Evolutionary conservation across 495 filamentous ascomycete genomes (phyloP).

Genomic region (Pyrenula aspistea): DNA sequence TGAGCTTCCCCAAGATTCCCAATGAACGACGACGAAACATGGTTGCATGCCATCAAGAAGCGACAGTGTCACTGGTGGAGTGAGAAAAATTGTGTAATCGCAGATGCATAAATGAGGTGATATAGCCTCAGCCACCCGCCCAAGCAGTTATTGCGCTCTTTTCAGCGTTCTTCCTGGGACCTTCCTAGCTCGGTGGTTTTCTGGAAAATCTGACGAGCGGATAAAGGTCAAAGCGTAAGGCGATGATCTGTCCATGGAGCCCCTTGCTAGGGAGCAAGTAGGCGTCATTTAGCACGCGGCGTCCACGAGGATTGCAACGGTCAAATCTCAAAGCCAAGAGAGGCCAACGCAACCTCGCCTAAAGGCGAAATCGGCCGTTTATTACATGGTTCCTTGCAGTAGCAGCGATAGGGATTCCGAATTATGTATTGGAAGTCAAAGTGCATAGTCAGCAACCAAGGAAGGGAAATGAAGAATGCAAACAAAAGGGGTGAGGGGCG

Average conservation of each 20-base stretch:
- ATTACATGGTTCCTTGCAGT: no score
- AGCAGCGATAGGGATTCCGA: no score
- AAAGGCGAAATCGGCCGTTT: no score
- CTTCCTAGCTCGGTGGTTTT: no score
- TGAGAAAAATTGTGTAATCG: no score
- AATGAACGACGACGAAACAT: no score
- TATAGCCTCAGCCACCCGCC: no score
- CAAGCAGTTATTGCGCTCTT: no score
- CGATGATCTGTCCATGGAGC: background rate
- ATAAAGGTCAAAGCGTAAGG: background rate
- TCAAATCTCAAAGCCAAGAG: background rate
- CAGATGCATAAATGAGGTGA: no score
- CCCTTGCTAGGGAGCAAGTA: background rate
- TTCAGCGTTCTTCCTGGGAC: background rate
- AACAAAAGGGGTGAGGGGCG: background rate
- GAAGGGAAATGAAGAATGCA: background rate
- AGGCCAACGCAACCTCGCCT: background rate
- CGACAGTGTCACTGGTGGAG: no score
- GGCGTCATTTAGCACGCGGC: background rate
- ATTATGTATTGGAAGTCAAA: background rate
- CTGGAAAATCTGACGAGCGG: background rate
- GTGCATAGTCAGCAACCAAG: background rate
- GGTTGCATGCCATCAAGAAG: no score
- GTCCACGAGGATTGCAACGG: background rate
- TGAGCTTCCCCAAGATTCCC: no score